phyloP scores from a whole-genome alignment of 257 asterid genomes.

The Plantago major region DNA sequence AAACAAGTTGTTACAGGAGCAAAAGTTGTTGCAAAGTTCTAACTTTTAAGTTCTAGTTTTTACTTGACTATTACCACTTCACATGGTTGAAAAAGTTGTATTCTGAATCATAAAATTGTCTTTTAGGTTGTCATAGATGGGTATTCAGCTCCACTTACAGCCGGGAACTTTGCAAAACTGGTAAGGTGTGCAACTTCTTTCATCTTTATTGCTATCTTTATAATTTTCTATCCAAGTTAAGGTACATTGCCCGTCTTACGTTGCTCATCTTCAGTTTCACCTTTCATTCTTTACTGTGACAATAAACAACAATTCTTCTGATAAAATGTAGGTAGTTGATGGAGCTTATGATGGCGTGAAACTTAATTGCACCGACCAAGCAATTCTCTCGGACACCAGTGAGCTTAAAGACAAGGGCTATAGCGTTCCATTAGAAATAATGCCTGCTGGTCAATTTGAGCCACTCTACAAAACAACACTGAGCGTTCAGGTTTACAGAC shows the following conservation, averaged over 20 bases:
- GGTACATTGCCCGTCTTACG: neutral
- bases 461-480: slow-evolving; percentile 85
- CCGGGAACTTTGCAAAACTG: slow-evolving; percentile 98
- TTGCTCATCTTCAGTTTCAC: neutral
- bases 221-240: neutral
- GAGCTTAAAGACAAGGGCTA: slow-evolving; percentile 56
- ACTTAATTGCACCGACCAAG: slow-evolving; percentile 72
- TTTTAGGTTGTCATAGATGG: slow-evolving; percentile 86
- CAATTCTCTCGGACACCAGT: slow-evolving; percentile 64
- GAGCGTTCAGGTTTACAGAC: slow-evolving; percentile 62
- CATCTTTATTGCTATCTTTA: slow-evolving; percentile 16
- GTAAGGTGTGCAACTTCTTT: slow-evolving; percentile 84
- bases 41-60: neutral
- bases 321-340: slow-evolving; percentile 58
- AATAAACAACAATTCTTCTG: neutral
- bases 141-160: slow-evolving; percentile 90
- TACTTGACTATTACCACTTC: too few relatives aligned
- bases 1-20: neutral
- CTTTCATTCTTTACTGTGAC: neutral
- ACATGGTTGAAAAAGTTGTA: neutral
- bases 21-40: neutral
- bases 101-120: neutral
- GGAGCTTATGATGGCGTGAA: slow-evolving; percentile 82
- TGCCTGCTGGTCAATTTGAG: slow-evolving; percentile 92
- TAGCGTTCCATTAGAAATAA: slow-evolving; percentile 81